Conservation (phyloP, 345 rosid species). For the Hirschfeldia incana region DNA sequence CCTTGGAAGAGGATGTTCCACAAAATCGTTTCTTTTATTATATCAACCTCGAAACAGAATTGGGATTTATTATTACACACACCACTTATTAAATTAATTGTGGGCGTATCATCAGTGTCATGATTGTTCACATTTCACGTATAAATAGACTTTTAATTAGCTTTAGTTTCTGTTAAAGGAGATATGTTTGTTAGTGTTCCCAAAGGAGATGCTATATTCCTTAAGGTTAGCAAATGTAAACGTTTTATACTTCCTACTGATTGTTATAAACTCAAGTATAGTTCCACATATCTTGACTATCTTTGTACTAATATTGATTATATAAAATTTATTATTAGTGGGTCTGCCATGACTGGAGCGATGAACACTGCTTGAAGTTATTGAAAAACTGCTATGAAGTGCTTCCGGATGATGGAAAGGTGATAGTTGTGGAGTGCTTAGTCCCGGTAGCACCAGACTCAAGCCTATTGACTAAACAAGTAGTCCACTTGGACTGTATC, state of each 20-base stretch:
- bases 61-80: background rate
- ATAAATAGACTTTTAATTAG: no score
- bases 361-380: background rate
- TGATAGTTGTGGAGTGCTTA: background rate
- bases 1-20: no score
- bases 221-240: background rate
- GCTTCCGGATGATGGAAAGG: background rate
- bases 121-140: no score
- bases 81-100: background rate
- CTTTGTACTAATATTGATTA: background rate
- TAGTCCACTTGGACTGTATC: background rate
- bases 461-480: background rate
- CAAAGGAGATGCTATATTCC: slow-evolving; percentile 3
- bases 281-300: background rate
- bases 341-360: slow-evolving; percentile 8
- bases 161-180: background rate
- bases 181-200: slow-evolving; percentile 8
- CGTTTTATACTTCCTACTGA: background rate
- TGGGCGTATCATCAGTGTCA: no score
- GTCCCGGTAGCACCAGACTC: slow-evolving; percentile 1
- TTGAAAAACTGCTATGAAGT: background rate
- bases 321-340: background rate
- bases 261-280: background rate
- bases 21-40: no score
- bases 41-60: no score